Evolutionary conservation across 441 rosid genomes (phyloP).

Genomic region (Brassica balearica): DNA sequence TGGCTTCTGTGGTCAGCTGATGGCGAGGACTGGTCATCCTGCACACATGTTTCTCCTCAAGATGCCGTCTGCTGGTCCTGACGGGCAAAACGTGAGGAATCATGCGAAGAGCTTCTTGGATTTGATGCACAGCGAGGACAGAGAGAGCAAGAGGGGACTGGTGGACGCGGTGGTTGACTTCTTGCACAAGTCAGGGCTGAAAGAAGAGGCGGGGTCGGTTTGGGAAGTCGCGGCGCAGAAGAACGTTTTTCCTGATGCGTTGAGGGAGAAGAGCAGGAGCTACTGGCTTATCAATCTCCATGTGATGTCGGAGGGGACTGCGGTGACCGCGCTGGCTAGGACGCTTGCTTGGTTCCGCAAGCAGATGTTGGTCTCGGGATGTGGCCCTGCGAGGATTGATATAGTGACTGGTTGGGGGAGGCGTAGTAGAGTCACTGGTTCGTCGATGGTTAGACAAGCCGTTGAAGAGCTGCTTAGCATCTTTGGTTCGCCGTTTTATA

Average conservation of each 20-base stretch:
- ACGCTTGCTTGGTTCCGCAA: conserved; percentile 89
- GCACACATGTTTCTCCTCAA: conserved; percentile 78
- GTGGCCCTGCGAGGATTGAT: conserved; percentile 78
- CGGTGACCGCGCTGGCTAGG: conserved; percentile 77
- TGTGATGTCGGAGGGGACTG: conserved; percentile 96
- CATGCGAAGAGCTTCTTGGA: conserved; percentile 78
- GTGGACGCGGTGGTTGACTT: conserved; percentile 89
- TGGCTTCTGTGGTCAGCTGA: conserved; percentile 76
- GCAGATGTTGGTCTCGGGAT: conserved; percentile 68
- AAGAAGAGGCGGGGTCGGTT: conserved; percentile 91
- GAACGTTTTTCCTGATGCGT: conserved; percentile 85
- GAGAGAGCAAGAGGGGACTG: conserved; percentile 95
- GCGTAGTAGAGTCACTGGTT: conserved; percentile 85
- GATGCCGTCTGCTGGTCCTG: conserved; percentile 82
- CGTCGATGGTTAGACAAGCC: conserved; percentile 81
- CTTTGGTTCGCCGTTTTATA: conserved; percentile 83
- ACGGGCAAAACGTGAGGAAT: conserved; percentile 84
- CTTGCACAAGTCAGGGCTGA: conserved; percentile 88
- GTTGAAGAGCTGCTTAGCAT: conserved; percentile 77
- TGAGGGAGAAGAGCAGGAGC: conserved; percentile 75
- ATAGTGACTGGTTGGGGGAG: conserved; percentile 97
- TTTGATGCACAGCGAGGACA: conserved; percentile 89
- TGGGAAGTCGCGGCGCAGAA: conserved; percentile 90
- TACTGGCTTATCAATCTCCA: conserved; percentile 96
- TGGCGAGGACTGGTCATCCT: conserved; percentile 83